These are phyloP conservation scores for Madurella fahalii DNA, from an alignment of 2,329 filamentous ascomycete genomes.

Conservation along the genomic window DNA sequence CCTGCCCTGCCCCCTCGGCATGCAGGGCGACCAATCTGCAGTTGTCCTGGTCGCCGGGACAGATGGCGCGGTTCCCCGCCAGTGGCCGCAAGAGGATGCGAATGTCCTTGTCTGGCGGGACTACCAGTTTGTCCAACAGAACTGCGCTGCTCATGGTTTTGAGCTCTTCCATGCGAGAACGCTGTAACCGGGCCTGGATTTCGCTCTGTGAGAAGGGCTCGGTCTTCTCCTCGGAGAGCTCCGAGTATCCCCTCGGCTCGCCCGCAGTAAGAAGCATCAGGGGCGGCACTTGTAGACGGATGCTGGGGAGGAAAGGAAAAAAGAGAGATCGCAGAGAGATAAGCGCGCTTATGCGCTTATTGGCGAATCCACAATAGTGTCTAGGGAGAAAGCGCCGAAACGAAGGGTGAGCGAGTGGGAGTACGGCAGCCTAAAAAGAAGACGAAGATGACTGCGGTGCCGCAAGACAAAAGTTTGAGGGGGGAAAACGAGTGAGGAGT, in stretches of 20 bases:
- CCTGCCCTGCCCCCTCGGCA: slow-evolving; percentile 48
- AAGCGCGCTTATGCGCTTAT: neutral
- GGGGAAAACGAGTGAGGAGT: neutral
- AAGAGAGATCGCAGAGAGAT: neutral
- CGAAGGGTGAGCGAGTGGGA: neutral
- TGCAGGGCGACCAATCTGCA: slow-evolving; percentile 55
- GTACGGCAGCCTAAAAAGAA: neutral
- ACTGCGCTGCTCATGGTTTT: slow-evolving; percentile 40
- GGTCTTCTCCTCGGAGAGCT: slow-evolving; percentile 49
- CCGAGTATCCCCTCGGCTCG: slow-evolving; percentile 32
- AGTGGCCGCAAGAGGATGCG: slow-evolving; percentile 55
- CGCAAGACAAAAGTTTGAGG: neutral
- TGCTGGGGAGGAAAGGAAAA: neutral
- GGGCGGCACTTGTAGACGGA: slow-evolving; percentile 15
- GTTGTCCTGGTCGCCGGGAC: slow-evolving; percentile 50
- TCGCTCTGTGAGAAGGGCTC: slow-evolving; percentile 57
- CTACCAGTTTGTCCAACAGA: slow-evolving; percentile 49
- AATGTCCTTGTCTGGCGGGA: slow-evolving; percentile 47
- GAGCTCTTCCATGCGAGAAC: slow-evolving; percentile 43
- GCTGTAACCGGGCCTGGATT: slow-evolving; percentile 47
- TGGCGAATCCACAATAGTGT: neutral
- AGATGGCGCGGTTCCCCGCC: slow-evolving; percentile 50
- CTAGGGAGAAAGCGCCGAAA: neutral
- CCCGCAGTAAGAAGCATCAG: slow-evolving; percentile 36
- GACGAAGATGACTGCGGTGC: neutral